Conservation (phyloP, 106 monocot species). For the Amphibolis antarctica region DNA sequence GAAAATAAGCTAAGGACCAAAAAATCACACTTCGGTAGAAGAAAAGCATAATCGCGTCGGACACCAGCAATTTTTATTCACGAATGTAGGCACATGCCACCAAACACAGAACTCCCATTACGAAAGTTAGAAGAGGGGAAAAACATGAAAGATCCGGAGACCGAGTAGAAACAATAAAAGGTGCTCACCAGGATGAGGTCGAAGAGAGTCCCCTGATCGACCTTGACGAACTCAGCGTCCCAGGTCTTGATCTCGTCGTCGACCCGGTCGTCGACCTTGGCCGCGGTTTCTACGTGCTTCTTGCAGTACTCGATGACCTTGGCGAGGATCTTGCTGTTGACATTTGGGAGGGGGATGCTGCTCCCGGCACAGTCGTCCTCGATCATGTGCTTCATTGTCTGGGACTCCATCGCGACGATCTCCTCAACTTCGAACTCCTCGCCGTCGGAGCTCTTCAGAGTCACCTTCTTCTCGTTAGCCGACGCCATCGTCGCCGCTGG, state of each 20-base stretch:
- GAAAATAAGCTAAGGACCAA: too few relatives aligned
- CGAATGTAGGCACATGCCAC: not conserved
- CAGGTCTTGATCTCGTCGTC: constrained; percentile 18
- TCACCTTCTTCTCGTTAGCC: constrained; percentile 22
- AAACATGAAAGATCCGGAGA: not conserved
- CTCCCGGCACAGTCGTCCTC: constrained; percentile 44
- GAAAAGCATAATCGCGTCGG: too few relatives aligned
- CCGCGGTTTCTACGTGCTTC: constrained; percentile 39
- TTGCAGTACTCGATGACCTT: constrained; percentile 78
- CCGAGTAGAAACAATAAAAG: not conserved
- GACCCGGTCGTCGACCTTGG: not conserved
- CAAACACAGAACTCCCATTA: not conserved
- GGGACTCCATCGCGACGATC: constrained; percentile 46
- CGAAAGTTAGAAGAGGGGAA: too few relatives aligned
- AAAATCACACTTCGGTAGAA: too few relatives aligned
- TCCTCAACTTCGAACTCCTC: constrained; percentile 55
- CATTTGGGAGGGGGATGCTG: constrained; percentile 48
- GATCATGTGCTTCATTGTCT: constrained; percentile 50
- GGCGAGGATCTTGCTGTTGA: constrained; percentile 39
- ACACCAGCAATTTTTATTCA: too few relatives aligned
- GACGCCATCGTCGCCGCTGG: not conserved
- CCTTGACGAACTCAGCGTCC: constrained; percentile 28
- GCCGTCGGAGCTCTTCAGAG: constrained; percentile 59
- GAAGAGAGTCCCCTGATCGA: constrained; percentile 26
- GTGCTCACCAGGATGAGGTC: constrained; percentile 28